These are phyloP conservation scores for Orychophragmus violaceus DNA, from an alignment of 345 rosid species.

Conservation along the genomic window DNA sequence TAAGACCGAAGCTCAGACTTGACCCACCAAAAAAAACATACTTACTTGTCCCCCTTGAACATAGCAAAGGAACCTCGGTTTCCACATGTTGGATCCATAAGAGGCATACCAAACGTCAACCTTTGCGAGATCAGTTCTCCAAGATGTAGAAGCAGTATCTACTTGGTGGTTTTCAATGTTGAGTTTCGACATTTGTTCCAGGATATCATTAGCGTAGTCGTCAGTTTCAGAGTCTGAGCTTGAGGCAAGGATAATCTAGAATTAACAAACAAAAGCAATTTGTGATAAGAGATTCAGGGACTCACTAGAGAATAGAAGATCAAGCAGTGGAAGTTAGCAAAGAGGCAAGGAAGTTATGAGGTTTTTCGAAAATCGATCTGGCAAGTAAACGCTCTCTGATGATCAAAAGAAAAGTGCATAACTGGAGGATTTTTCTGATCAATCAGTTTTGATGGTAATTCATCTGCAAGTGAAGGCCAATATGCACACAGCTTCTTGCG, in stretches of 20 bases:
- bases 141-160: conserved; percentile 26
- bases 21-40: neutral
- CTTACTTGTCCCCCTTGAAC: conserved; percentile 81
- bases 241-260: conserved; percentile 40
- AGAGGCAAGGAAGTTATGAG: neutral
- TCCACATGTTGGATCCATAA: conserved; percentile 87
- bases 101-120: conserved; percentile 75
- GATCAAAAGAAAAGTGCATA: neutral
- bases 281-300: neutral
- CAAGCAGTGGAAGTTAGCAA: neutral
- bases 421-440: neutral
- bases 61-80: conserved; percentile 73
- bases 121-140: conserved; percentile 70
- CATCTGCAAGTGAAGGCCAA: conserved; percentile 74
- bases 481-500: conserved; percentile 49
- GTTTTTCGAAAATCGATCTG: no score
- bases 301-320: no score
- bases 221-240: conserved; percentile 61
- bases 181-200: conserved; percentile 51
- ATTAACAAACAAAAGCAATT: conserved; percentile 16
- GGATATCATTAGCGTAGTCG: conserved; percentile 38
- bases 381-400: no score
- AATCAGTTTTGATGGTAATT: neutral
- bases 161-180: conserved; percentile 39
- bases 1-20: neutral